Evolutionary conservation across 768 basidiomycete species (phyloP).

Genomic region (Pleurotus platypus): DNA sequence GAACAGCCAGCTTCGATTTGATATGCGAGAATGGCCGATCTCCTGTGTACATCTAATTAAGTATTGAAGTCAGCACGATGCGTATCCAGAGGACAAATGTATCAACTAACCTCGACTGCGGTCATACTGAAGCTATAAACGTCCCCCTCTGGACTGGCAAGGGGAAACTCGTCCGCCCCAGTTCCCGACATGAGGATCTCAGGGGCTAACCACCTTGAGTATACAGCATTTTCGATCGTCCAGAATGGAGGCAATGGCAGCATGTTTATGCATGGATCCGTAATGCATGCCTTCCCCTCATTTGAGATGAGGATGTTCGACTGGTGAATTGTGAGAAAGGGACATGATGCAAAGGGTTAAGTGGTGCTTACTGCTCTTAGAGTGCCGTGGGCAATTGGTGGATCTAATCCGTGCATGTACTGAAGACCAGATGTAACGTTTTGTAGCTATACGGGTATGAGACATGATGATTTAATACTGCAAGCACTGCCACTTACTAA

Average conservation of each 20-base stretch:
- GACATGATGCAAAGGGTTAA: background rate
- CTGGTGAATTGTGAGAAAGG: background rate
- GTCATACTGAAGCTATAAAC: constrained; percentile 3
- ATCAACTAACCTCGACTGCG: background rate
- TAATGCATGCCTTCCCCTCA: background rate
- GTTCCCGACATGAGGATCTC: constrained; percentile 1
- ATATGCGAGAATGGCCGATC: constrained; percentile 3
- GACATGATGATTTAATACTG: background rate
- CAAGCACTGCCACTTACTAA: background rate
- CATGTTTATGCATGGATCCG: constrained; percentile 5
- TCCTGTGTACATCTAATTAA: constrained; percentile 1
- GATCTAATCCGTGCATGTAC: constrained; percentile 1
- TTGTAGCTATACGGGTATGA: background rate
- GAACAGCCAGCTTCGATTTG: background rate
- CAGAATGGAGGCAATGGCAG: background rate
- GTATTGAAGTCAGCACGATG: background rate
- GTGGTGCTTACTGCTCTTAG: background rate
- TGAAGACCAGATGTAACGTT: background rate
- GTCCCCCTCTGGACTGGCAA: background rate
- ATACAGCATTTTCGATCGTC: constrained; percentile 6
- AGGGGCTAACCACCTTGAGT: constrained; percentile 5
- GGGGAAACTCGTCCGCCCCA: background rate
- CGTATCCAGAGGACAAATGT: background rate
- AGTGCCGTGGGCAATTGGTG: constrained; percentile 3
- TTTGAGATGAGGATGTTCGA: constrained; percentile 1